phyloP scores from a whole-genome alignment of 1,284 basidiomycete species.

The Inonotus hispidus region DNA sequence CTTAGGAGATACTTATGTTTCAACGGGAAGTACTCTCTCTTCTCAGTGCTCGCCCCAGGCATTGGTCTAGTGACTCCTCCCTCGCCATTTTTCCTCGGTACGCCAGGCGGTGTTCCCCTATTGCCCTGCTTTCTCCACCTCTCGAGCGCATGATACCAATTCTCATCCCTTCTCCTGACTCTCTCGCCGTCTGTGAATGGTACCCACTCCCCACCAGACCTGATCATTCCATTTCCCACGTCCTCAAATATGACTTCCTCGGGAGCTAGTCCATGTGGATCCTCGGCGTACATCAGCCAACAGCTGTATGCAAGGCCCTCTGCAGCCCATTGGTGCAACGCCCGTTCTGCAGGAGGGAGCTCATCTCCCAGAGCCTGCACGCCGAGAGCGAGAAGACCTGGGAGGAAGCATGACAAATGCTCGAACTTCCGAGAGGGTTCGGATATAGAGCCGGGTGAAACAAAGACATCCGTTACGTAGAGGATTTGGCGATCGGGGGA shows the following conservation, averaged over 20 bases:
- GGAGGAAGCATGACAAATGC: conserved; percentile 75
- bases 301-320: conserved; percentile 65
- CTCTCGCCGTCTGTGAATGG: background rate
- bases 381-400: conserved; percentile 71
- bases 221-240: background rate
- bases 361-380: conserved; percentile 43
- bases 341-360: conserved; percentile 22
- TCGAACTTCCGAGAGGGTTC: conserved; percentile 53
- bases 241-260: conserved; percentile 45
- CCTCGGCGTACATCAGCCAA: conserved; percentile 60
- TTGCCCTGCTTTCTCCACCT: conserved; percentile 43
- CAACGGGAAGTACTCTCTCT: conserved; percentile 36
- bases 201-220: conserved; percentile 7
- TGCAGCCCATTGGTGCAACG: conserved; percentile 61
- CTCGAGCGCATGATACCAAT: conserved; percentile 50
- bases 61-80: conserved; percentile 20
- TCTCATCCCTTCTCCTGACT: conserved; percentile 20
- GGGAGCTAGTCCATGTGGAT: conserved; percentile 54
- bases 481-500: conserved; percentile 60
- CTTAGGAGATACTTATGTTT: conserved; percentile 48
- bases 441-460: conserved; percentile 1
- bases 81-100: conserved; percentile 31
- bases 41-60: background rate
- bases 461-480: conserved; percentile 54
- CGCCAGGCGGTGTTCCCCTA: conserved; percentile 47